Evolutionary conservation across 768 basidiomycete genomes (phyloP).

Genomic region (Tylopilus cervinicoccineus): DNA sequence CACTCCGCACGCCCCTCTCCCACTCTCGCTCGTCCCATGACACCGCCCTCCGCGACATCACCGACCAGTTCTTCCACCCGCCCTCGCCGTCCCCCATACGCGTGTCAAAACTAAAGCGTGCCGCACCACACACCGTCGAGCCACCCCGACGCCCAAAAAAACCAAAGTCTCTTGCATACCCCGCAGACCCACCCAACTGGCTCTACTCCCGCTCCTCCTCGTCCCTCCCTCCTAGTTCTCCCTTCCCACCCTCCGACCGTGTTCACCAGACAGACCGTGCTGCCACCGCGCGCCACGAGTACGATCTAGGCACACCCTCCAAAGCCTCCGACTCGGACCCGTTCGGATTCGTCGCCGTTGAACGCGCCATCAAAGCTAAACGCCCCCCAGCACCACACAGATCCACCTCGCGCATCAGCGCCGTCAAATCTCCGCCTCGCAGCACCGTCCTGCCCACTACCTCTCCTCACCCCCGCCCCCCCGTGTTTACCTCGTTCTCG

Average conservation of each 20-base stretch:
- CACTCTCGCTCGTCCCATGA: slow-evolving; percentile 19
- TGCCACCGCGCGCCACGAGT: slow-evolving; percentile 14
- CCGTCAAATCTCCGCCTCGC: slow-evolving; percentile 19
- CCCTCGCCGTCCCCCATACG: slow-evolving; percentile 30
- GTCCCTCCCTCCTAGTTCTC: slow-evolving; percentile 34
- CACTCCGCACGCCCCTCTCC: slow-evolving; percentile 22
- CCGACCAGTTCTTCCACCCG: slow-evolving; percentile 33
- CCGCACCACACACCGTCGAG: slow-evolving; percentile 13
- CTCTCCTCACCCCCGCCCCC: slow-evolving; percentile 12
- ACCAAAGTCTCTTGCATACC: slow-evolving; percentile 28
- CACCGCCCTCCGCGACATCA: slow-evolving; percentile 28
- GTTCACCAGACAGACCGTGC: background rate
- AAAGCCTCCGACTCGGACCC: slow-evolving; percentile 42
- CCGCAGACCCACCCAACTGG: slow-evolving; percentile 32
- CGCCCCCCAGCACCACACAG: slow-evolving; percentile 24
- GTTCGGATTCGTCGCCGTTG: slow-evolving; percentile 55
- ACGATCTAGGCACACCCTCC: slow-evolving; percentile 20
- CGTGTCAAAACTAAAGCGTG: slow-evolving; percentile 18
- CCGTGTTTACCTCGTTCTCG: slow-evolving; percentile 28
- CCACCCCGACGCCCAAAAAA: slow-evolving; percentile 32
- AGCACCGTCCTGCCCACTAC: slow-evolving; percentile 15
- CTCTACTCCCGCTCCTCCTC: slow-evolving; percentile 23
- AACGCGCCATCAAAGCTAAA: slow-evolving; percentile 45
- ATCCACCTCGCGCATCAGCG: slow-evolving; percentile 7
- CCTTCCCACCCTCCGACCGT: slow-evolving; percentile 20